phyloP scores from a whole-genome alignment of 805 yeast genomes.

The Candida ulmi region DNA sequence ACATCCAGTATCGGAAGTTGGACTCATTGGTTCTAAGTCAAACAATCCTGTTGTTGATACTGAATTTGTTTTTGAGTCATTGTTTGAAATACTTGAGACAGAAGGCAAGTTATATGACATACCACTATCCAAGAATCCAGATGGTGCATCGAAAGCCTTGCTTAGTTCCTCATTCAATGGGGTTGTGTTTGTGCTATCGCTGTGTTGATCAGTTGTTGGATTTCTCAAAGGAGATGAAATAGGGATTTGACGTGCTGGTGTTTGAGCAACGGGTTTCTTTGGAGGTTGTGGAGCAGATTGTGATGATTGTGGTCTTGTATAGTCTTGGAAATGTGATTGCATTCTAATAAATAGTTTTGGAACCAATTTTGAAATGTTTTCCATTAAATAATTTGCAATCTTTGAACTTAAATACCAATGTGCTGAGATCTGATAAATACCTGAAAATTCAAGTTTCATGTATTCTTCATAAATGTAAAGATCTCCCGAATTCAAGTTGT shows the following conservation, averaged over 20 bases:
- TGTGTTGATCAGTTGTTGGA: background rate
- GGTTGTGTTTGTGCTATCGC: background rate
- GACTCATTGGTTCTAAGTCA: slow-evolving; percentile 6
- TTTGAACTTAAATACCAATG: slow-evolving; percentile 48
- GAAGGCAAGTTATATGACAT: slow-evolving; percentile 12
- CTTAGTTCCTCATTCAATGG: background rate
- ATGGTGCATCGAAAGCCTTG: background rate
- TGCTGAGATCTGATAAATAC: slow-evolving; percentile 42
- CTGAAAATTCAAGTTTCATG: slow-evolving; percentile 42
- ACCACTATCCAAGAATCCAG: background rate
- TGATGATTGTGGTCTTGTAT: slow-evolving; percentile 3
- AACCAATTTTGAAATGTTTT: slow-evolving; percentile 35
- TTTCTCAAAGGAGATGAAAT: too few species aligned
- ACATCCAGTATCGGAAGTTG: slow-evolving; percentile 46
- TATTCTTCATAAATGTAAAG: slow-evolving; percentile 41
- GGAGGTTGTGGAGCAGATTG: too few species aligned
- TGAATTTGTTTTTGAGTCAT: too few species aligned
- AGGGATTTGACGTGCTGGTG: too few species aligned
- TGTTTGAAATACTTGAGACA: background rate
- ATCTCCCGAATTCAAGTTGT: slow-evolving; percentile 26
- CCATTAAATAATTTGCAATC: slow-evolving; percentile 40
- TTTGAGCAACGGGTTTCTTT: too few species aligned
- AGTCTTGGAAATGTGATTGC: slow-evolving; percentile 24
- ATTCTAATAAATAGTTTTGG: slow-evolving; percentile 36
- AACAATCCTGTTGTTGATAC: background rate